Base-by-base conservation (phyloP, 176 grass and related monocot genomes). In the Miscanthus lutarioriparius region DNA sequence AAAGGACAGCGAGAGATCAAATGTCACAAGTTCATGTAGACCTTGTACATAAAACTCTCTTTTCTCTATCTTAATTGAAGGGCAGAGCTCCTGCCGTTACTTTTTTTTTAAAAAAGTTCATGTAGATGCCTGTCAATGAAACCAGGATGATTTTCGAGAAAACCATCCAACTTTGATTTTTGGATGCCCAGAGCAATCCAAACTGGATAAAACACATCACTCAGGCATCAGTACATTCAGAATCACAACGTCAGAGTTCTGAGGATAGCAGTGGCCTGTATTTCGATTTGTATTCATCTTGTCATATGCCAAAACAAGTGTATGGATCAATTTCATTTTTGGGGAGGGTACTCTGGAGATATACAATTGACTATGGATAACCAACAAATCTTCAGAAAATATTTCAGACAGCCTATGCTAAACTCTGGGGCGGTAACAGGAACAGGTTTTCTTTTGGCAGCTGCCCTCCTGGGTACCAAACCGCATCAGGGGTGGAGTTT, bases 341-440 rank as follows among this genome's bases (percentile, higher is more conserved):
- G 54, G 48, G 51, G 69, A 51, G 27, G 20, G 59, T 84, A 80
- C 38, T 67, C 77, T 83, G 40, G 69, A 87, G 84, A 87, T 87
- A 80, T 90, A 90, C 89, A 87, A 90, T 90, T 87, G 89, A 81
- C 74, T 87, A 70, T 75, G 80, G 79, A 77, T 81, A 78, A 74
- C 74, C 76, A 84, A 79, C 64, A 70, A 82, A 79, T 72, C 75
- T 86, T 81, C 79, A 74, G 88, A 75, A 82, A 86, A 79, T 69
- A 83, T 87, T 78, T 85, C 76, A 11, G 79, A 67, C 47, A 38
- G 26, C 75, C 84, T 90, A 87, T 80, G 76, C 90, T 86, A 86
- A 80, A 56, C 48, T 66, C 38, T 58, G 20, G 9, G 72, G 49
- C 26, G 8, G 40, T 79, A 82, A 89, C 87, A 92, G 19, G 63